These are phyloP conservation scores for Candida tropicalis DNA, from an alignment of 1,139 yeast species.

Conservation along the genomic window DNA sequence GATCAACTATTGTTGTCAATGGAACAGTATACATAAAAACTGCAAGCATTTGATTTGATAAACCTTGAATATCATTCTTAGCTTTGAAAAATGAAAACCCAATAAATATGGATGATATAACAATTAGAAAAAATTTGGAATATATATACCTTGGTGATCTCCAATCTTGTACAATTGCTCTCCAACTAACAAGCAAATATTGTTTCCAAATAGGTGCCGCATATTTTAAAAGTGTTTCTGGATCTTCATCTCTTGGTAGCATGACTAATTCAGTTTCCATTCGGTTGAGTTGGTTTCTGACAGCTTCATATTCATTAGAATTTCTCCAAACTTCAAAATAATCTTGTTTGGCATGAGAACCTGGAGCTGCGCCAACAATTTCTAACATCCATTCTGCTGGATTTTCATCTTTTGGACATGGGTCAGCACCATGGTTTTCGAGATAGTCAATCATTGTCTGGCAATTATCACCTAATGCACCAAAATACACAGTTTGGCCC, in stretches of 20 bases:
- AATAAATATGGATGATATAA: constrained; percentile 46
- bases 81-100: constrained; percentile 49
- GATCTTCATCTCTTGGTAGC: constrained; percentile 26
- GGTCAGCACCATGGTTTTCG: constrained; percentile 50
- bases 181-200: constrained; percentile 25
- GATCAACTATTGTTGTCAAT: constrained; percentile 57
- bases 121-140: constrained; percentile 40
- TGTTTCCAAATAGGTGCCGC: constrained; percentile 33
- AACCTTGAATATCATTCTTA: constrained; percentile 37
- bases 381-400: constrained; percentile 65
- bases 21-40: constrained; percentile 55
- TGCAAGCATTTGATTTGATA: constrained; percentile 53
- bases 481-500: constrained; percentile 67
- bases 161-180: constrained; percentile 43
- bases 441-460: constrained; percentile 52
- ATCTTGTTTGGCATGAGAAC: constrained; percentile 36
- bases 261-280: constrained; percentile 36
- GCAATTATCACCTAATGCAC: constrained; percentile 61
- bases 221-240: constrained; percentile 25
- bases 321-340: constrained; percentile 37
- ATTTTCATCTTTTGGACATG: constrained; percentile 47
- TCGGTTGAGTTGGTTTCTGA: constrained; percentile 26
- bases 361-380: constrained; percentile 49
- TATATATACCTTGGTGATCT: constrained; percentile 45
- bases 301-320: constrained; percentile 28